These are phyloP conservation scores for Fusarium globosum DNA, from an alignment of 2,329 filamentous ascomycete species.

Conservation along the genomic window DNA sequence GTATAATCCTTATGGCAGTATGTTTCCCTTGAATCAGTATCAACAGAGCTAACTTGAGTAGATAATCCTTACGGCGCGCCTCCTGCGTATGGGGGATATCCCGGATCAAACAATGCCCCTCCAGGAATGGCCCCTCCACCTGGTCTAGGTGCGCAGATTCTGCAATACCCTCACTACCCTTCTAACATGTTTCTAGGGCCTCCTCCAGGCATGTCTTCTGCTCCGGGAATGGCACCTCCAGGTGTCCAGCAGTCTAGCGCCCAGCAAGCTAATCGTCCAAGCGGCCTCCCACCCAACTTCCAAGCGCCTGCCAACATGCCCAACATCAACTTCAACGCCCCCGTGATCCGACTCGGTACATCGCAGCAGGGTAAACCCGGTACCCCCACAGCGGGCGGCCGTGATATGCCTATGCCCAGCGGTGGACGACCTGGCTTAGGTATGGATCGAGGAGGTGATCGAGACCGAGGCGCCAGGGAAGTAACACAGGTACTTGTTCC, in stretches of 20 bases:
- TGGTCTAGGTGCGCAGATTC: constrained; percentile 75
- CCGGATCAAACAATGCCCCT: constrained; percentile 64
- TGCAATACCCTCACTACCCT: not conserved
- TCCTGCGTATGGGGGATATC: constrained; percentile 78
- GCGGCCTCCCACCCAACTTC: constrained; percentile 83
- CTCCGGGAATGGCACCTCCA: constrained; percentile 82
- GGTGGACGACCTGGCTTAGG: constrained; percentile 64
- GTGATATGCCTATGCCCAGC: constrained; percentile 51
- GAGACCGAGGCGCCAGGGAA: constrained; percentile 75
- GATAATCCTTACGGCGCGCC: constrained; percentile 76
- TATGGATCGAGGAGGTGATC: constrained; percentile 74
- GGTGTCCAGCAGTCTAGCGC: constrained; percentile 80
- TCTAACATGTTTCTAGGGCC: constrained; percentile 62
- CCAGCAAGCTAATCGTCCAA: constrained; percentile 82
- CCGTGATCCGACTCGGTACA: constrained; percentile 92
- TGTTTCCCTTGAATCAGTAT: constrained; percentile 22
- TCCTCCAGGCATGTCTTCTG: constrained; percentile 82
- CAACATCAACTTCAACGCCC: constrained; percentile 98
- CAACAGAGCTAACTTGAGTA: constrained; percentile 28
- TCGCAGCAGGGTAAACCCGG: constrained; percentile 73
- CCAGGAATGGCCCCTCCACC: constrained; percentile 82
- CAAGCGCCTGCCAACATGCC: constrained; percentile 92
- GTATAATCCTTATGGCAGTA: constrained; percentile 71
- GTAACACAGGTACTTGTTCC: constrained; percentile 78
- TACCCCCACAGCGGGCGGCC: constrained; percentile 53